Evolutionary conservation across 345 rosid species (phyloP).

Genomic region (Rhizophora apiculata): DNA sequence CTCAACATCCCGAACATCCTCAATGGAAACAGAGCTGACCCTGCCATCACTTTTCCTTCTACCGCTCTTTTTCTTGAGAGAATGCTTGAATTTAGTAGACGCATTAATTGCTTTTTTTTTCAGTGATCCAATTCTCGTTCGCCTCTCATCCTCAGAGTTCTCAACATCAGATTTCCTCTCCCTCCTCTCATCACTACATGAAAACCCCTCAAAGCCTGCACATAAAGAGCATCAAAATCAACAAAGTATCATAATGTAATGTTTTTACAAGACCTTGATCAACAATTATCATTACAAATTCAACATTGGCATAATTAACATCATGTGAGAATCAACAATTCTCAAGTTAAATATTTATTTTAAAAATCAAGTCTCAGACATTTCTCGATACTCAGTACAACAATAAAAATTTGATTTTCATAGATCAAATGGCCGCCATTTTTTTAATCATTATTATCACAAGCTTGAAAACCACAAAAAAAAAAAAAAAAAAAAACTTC

Average conservation of each 20-base stretch:
- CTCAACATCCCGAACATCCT: constrained; percentile 88
- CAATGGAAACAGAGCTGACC: constrained; percentile 95
- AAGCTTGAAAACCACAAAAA: no score
- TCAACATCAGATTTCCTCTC: constrained; percentile 96
- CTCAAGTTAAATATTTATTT: no score
- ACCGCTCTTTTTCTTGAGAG: constrained; percentile 80
- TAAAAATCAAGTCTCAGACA: no score
- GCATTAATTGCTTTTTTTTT: constrained; percentile 95
- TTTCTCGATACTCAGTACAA: no score
- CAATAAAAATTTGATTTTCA: no score
- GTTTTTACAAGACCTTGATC: no score
- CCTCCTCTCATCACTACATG: constrained; percentile 84
- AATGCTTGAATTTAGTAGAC: constrained; percentile 82
- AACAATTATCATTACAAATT: no score
- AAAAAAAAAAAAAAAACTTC: no score
- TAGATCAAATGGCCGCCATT: no score
- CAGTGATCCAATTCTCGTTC: constrained; percentile 84
- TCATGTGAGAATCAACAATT: no score
- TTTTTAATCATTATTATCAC: no score
- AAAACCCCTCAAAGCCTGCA: constrained; percentile 90
- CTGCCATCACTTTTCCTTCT: constrained; percentile 81
- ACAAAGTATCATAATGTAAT: neutral
- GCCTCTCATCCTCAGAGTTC: constrained; percentile 97
- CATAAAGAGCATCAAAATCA: constrained; percentile 2
- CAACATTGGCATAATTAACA: no score